phyloP scores from a whole-genome alignment of 768 basidiomycete genomes.

The Tricholoma bakamatsutake region DNA sequence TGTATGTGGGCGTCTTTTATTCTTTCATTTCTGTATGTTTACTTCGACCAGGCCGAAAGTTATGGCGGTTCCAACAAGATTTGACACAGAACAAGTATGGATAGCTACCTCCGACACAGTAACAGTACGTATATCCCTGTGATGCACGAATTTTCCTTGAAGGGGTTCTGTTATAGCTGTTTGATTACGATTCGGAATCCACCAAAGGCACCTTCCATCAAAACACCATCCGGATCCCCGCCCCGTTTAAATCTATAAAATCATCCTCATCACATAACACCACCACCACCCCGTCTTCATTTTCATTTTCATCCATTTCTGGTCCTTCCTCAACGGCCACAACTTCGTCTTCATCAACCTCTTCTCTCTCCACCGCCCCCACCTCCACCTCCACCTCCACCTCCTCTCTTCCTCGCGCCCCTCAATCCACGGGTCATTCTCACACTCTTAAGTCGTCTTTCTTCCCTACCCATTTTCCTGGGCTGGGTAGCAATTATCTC shows the following conservation, averaged over 20 bases:
- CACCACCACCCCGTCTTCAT: slow-evolving; percentile 9
- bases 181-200: slow-evolving; percentile 45
- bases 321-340: slow-evolving; percentile 3
- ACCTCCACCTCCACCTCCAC: too few relatives aligned
- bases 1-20: slow-evolving; percentile 30
- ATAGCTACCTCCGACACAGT: slow-evolving; percentile 49
- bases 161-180: slow-evolving; percentile 29
- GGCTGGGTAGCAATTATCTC: slow-evolving; percentile 52
- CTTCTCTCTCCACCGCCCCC: neutral
- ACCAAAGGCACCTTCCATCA: slow-evolving; percentile 47
- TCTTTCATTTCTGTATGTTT: slow-evolving; percentile 1
- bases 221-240: slow-evolving; percentile 17
- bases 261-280: slow-evolving; percentile 13
- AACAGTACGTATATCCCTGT: slow-evolving; percentile 30
- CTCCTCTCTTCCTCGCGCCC: neutral
- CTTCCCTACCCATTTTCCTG: slow-evolving; percentile 45
- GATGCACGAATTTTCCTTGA: slow-evolving; percentile 1
- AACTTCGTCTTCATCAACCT: slow-evolving; percentile 2
- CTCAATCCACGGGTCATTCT: slow-evolving; percentile 3
- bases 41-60: slow-evolving; percentile 41
- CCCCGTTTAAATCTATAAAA: slow-evolving; percentile 11
- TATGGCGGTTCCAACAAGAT: slow-evolving; percentile 57
- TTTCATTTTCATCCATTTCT: slow-evolving; percentile 16
- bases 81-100: slow-evolving; percentile 58
- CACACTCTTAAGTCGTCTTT: slow-evolving; percentile 30